A percentile compares a stretch with the other conserved stretches of the same genome.
phyloP scores from a whole-genome alignment of 2,329 filamentous ascomycete genomes.

The Phyllosticta paracitricarpa region DNA sequence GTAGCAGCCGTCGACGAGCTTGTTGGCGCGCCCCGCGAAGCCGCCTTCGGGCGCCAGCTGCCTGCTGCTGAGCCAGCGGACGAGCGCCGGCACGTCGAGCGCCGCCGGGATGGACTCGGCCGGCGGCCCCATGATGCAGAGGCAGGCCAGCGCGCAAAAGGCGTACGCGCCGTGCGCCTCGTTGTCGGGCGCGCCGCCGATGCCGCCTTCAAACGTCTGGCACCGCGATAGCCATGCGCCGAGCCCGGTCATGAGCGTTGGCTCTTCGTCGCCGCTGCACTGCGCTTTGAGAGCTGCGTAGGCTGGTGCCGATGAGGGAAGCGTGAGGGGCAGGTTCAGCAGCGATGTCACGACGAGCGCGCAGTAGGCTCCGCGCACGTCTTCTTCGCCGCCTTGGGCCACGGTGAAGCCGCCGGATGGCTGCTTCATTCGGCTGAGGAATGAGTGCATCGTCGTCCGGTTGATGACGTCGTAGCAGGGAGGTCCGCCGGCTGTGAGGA shows the following conservation, averaged over 20 bases:
- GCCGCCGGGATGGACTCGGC: slow-evolving; percentile 53
- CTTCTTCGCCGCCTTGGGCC: slow-evolving; percentile 77
- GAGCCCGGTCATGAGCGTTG: slow-evolving; percentile 60
- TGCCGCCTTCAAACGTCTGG: slow-evolving; percentile 93
- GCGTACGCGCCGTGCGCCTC: slow-evolving; percentile 97
- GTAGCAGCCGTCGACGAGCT: slow-evolving; percentile 96
- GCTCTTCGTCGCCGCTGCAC: slow-evolving; percentile 42
- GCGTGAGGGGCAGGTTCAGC: slow-evolving; percentile 69
- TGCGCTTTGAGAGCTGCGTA: slow-evolving; percentile 32
- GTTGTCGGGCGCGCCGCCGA: slow-evolving; percentile 71
- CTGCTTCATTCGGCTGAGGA: slow-evolving; percentile 80
- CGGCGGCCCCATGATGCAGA: slow-evolving; percentile 76
- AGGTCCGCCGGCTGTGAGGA: slow-evolving; percentile 68
- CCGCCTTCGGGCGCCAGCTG: slow-evolving; percentile 89
- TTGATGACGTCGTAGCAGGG: slow-evolving; percentile 68
- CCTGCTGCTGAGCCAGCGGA: slow-evolving; percentile 80
- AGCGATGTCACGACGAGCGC: slow-evolving; percentile 76
- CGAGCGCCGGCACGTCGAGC: slow-evolving; percentile 64
- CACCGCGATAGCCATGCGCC: slow-evolving; percentile 73
- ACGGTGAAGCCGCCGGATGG: slow-evolving; percentile 83
- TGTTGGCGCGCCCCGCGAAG: slow-evolving; percentile 90
- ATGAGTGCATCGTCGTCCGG: slow-evolving; percentile 62
- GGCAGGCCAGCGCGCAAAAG: slow-evolving; percentile 83
- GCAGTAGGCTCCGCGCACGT: slow-evolving; percentile 89
- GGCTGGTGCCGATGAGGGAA: slow-evolving; percentile 64